These are phyloP conservation scores for Apiospora arundinis DNA, from an alignment of 2,329 filamentous ascomycete genomes.

Conservation along the genomic window DNA sequence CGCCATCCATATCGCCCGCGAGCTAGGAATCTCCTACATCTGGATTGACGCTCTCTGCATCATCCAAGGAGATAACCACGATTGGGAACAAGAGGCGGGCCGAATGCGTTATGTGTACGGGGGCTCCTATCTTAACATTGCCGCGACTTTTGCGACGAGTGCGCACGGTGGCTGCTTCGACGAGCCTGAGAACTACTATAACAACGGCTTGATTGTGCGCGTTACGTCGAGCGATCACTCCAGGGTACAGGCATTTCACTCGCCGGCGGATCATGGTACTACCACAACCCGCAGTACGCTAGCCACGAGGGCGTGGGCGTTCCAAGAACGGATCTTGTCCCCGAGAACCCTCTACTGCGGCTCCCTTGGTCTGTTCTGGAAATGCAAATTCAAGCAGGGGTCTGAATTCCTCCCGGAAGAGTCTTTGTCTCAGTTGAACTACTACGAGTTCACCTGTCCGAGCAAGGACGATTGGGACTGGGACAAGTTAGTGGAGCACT, in stretches of 20 bases:
- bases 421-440: no score
- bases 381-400: background rate
- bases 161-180: background rate
- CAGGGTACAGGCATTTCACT: background rate
- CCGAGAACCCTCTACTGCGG: background rate
- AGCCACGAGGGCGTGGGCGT: background rate
- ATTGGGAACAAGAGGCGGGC: background rate
- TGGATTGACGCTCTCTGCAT: conserved; percentile 18
- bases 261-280: background rate
- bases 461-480: no score
- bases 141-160: background rate
- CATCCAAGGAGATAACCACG: background rate
- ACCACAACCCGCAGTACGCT: background rate
- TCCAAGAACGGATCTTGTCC: background rate
- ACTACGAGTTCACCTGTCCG: no score
- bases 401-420: background rate
- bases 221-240: background rate
- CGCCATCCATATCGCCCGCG: background rate
- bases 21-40: background rate
- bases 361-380: background rate
- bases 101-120: background rate
- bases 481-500: background rate
- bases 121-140: background rate
- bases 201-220: background rate
- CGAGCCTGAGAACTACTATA: background rate